These are phyloP conservation scores for Fusarium sp. DNA, from an alignment of 2,329 filamentous ascomycete genomes.

Conservation along the genomic window DNA sequence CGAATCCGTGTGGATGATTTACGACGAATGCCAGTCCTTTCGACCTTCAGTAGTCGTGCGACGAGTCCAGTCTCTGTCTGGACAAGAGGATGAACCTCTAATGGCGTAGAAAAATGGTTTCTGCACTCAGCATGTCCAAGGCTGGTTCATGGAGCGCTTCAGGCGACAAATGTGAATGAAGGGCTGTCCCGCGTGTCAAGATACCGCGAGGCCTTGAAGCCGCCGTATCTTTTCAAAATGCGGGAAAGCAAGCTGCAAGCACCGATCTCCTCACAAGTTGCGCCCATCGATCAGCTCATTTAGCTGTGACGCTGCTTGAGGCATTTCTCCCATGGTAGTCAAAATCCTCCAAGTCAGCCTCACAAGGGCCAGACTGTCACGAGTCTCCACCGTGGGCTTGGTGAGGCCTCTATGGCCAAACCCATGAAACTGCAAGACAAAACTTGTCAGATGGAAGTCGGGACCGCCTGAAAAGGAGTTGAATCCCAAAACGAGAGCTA, in stretches of 20 bases:
- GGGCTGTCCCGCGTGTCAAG: background rate
- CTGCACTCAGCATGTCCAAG: background rate
- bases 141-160: background rate
- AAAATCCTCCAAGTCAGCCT: background rate
- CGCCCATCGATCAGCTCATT: constrained; percentile 1
- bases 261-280: background rate
- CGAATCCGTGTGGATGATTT: constrained; percentile 53
- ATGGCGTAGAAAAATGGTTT: background rate
- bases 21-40: constrained; percentile 42
- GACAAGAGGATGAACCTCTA: background rate
- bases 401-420: constrained; percentile 3
- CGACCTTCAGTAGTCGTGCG: constrained; percentile 14
- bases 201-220: constrained; percentile 15
- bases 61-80: background rate
- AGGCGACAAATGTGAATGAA: background rate
- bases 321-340: background rate
- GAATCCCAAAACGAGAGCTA: background rate
- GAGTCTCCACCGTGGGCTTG: background rate
- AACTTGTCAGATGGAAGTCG: background rate
- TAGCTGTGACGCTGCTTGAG: constrained; percentile 3
- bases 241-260: background rate
- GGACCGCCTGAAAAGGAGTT: background rate
- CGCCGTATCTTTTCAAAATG: background rate
- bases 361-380: background rate
- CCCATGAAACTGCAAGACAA: background rate